Percentiles rank a stretch among this genome's conserved stretches.
phyloP scores from a whole-genome alignment of 1,139 yeast species.

The Casaregolazyma suthepensis region DNA sequence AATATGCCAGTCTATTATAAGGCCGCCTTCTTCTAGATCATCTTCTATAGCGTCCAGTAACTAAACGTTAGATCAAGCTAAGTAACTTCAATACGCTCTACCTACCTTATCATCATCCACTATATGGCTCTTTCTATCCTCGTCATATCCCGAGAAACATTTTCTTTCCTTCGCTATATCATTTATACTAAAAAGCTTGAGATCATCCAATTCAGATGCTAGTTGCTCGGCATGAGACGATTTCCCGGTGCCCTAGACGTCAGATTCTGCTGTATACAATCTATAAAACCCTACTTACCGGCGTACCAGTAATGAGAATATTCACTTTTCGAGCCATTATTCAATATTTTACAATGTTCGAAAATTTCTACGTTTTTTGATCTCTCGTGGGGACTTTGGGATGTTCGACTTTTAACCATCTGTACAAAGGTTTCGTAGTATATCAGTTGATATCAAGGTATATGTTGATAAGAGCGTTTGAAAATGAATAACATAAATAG shows the following conservation, averaged over 20 bases:
- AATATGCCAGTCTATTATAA: slow-evolving; percentile 92
- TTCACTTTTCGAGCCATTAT: slow-evolving; percentile 36
- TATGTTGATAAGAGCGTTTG: neutral
- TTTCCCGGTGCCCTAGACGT: slow-evolving; percentile 77
- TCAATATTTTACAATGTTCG: neutral
- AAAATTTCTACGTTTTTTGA: neutral
- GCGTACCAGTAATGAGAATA: slow-evolving; percentile 90
- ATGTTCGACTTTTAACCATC: neutral
- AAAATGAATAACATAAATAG: slow-evolving; percentile 8
- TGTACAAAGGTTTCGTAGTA: neutral
- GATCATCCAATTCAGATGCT: slow-evolving; percentile 44
- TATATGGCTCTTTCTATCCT: slow-evolving; percentile 73
- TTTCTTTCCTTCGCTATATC: slow-evolving; percentile 74
- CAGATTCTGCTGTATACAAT: neutral
- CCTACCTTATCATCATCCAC: slow-evolving; percentile 77
- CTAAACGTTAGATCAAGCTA: slow-evolving; percentile 9
- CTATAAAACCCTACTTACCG: slow-evolving; percentile 33
- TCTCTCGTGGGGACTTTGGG: neutral
- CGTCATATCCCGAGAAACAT: slow-evolving; percentile 81
- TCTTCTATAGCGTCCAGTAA: slow-evolving; percentile 76
- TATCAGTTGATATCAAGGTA: neutral
- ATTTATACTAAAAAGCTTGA: slow-evolving; percentile 63
- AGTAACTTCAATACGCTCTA: neutral
- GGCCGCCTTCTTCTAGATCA: slow-evolving; percentile 76
- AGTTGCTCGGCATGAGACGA: slow-evolving; percentile 73